Base-by-base conservation (phyloP, 2,329 filamentous ascomycete genomes). In the Didymella glomerata region DNA sequence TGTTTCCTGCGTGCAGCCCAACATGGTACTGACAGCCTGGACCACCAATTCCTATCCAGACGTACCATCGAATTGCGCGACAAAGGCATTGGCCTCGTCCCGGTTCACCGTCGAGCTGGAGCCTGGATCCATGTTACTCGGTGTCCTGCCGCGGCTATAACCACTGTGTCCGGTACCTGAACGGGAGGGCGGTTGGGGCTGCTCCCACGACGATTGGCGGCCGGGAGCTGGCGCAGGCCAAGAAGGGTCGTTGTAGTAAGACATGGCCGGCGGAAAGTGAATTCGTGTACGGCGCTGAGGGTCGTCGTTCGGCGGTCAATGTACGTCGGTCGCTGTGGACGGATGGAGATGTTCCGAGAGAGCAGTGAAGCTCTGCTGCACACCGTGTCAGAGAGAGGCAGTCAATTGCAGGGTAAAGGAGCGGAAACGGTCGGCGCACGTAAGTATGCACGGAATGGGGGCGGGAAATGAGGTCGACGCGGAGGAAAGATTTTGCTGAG, bases 51-150 rank as follows among this genome's bases (percentile, higher is more conserved):
- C 28, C 14, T 22, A 22, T 11, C 50, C 27, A 16, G 52, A 86
- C 90, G 77, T 89, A 95, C 91, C 91, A 82, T 96, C 93, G 78
- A 96, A 90, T 80, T 97, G 93, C 76, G 90, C 89, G 68, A 87
- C 88, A 77, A 96, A 97, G 60, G 93, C 92, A 73, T 84, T 82
- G 58, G 86, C 84, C 61, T 96, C 92, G 67, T 94, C 91, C 49
- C 78, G 75, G 66, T 83, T 83, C 67, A 82, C 77, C 30, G 90
- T 88, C 57, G 90, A 93, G 78, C 85, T 92, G 63, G 90, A 87
- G 79, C 90, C 90, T 92, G 77, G 63, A 64, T 70, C 65, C 54
- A 53, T 70, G 70, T 79, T 74, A 74, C 67, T 71, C 60, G 57
- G 46, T 56, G 62, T 57, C 52, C 59, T 51, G 48, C 48, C 60